Percentiles rank a stretch among this genome's conserved stretches.
Evolutionary conservation across 2,329 filamentous ascomycete genomes (phyloP).

Genomic region (Apiospora phragmitis): DNA sequence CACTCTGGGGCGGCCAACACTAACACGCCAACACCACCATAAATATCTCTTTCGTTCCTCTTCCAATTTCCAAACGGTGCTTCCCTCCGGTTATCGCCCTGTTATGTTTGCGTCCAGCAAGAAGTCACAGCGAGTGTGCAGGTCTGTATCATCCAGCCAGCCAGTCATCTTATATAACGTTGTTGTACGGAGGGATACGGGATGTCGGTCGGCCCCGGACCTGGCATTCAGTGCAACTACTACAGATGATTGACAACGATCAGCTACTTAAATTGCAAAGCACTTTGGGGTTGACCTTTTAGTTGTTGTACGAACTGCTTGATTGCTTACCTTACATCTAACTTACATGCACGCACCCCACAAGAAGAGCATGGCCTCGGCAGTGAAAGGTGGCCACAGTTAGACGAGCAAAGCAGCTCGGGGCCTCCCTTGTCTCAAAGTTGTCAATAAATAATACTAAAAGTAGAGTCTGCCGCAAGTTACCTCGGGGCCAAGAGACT

Average conservation of each 20-base stretch:
- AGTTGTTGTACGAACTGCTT: neutral
- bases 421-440: neutral
- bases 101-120: neutral
- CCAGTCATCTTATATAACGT: conserved; percentile 4
- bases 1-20: conserved; percentile 3
- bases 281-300: neutral
- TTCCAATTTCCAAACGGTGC: neutral
- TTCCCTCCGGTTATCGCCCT: neutral
- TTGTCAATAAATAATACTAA: neutral
- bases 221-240: neutral
- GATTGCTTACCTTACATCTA: neutral
- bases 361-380: neutral
- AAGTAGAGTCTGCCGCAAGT: neutral
- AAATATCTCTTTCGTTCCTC: neutral
- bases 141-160: neutral
- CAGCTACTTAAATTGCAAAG: neutral
- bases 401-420: neutral
- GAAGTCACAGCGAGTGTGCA: neutral
- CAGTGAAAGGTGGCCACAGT: neutral
- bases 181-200: neutral
- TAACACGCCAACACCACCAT: neutral
- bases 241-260: neutral
- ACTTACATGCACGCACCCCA: neutral
- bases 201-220: neutral
- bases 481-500: neutral